These are phyloP conservation scores for Penicillium alfredii DNA, from an alignment of 495 filamentous ascomycete genomes.

Conservation along the genomic window DNA sequence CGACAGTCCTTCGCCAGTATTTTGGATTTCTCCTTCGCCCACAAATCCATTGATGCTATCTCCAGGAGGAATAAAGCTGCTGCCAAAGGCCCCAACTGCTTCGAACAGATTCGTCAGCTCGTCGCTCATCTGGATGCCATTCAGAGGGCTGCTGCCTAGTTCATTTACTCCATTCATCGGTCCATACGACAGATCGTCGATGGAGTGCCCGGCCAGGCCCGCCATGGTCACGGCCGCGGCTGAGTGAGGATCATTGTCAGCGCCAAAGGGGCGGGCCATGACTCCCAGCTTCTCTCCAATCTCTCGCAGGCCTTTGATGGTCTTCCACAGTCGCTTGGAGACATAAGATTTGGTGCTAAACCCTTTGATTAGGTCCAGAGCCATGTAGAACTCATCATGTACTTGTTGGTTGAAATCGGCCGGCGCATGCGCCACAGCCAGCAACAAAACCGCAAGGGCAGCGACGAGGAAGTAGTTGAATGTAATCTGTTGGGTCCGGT, in stretches of 20 bases:
- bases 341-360: conserved; percentile 75
- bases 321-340: conserved; percentile 75
- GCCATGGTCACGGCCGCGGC: conserved; percentile 69
- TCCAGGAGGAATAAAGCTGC: conserved; percentile 36
- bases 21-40: conserved; percentile 40
- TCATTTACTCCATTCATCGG: conserved; percentile 37
- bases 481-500: conserved; percentile 70
- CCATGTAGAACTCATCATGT: conserved; percentile 82
- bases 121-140: conserved; percentile 56
- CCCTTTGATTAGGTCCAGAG: conserved; percentile 72
- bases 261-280: conserved; percentile 38
- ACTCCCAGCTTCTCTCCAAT: conserved; percentile 75
- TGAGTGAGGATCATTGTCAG: conserved; percentile 53
- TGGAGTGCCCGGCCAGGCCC: conserved; percentile 62
- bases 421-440: conserved; percentile 77
- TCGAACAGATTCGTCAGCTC: conserved; percentile 67
- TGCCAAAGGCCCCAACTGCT: conserved; percentile 55
- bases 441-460: conserved; percentile 73
- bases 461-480: conserved; percentile 86
- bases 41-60: conserved; percentile 42
- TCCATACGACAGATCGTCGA: conserved; percentile 55
- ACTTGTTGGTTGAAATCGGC: conserved; percentile 66
- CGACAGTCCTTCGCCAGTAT: conserved; percentile 42
- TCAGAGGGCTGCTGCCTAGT: conserved; percentile 55
- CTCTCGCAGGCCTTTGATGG: conserved; percentile 70